Conservation (phyloP, 805 yeast genomes). For the Grigorovia transvaalensis region DNA sequence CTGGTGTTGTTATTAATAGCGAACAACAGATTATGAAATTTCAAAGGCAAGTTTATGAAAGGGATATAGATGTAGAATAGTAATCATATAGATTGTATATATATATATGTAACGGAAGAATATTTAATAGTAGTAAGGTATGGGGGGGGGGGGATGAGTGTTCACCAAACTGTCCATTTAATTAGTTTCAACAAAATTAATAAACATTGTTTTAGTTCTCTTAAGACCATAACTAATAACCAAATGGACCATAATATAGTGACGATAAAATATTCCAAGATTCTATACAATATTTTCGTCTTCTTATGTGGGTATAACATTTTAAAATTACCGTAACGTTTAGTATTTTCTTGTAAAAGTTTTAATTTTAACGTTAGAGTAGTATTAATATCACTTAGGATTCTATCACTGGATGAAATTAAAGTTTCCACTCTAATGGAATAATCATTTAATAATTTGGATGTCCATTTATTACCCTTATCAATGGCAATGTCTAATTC, state of each 20-base stretch:
- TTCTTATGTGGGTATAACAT: constrained; percentile 17
- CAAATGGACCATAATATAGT: constrained; percentile 23
- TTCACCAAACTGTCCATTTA: constrained; percentile 21
- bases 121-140: no score
- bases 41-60: constrained; percentile 27
- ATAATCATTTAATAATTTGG: constrained; percentile 27
- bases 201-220: constrained; percentile 11
- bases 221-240: constrained; percentile 19
- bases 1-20: constrained; percentile 34
- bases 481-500: constrained; percentile 21
- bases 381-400: constrained; percentile 65
- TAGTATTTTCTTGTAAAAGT: constrained; percentile 26
- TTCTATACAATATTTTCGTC: constrained; percentile 15
- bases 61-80: constrained; percentile 8
- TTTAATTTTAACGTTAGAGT: constrained; percentile 51
- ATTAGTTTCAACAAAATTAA: constrained; percentile 11
- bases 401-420: constrained; percentile 53
- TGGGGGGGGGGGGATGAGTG: no score
- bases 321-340: constrained; percentile 19
- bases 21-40: constrained; percentile 32
- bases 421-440: constrained; percentile 50
- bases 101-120: no score
- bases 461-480: constrained; percentile 26
- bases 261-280: constrained; percentile 23
- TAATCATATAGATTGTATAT: not conserved